These are phyloP conservation scores for Podospora comata DNA, from an alignment of 495 filamentous ascomycete genomes.

Conservation along the genomic window DNA sequence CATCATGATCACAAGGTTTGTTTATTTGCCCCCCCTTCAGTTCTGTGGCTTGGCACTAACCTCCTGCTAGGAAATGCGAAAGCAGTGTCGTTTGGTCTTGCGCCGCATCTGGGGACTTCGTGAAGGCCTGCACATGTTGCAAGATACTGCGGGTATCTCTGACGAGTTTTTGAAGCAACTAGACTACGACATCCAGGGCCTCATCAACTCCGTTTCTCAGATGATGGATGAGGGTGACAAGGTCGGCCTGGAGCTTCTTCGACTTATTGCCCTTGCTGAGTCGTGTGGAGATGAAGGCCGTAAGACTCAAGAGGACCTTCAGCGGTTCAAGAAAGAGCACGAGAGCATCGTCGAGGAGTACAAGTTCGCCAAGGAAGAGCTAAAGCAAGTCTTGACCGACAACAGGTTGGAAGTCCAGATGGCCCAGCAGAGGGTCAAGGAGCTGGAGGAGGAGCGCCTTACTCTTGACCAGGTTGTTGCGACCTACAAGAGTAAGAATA, in stretches of 20 bases:
- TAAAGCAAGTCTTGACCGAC: background rate
- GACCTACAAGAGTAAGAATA: background rate
- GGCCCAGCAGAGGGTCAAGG: background rate
- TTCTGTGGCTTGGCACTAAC: background rate
- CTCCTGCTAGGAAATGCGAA: background rate
- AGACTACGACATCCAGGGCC: slow-evolving; percentile 15
- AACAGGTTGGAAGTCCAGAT: slow-evolving; percentile 10
- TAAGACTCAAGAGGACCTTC: slow-evolving; percentile 7
- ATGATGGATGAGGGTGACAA: slow-evolving; percentile 9
- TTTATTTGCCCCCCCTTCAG: background rate
- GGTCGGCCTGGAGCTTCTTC: slow-evolving; percentile 5
- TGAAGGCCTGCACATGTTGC: slow-evolving; percentile 15
- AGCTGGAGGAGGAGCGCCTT: background rate
- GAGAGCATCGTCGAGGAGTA: slow-evolving; percentile 6
- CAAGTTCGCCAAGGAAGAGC: background rate
- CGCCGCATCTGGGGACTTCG: slow-evolving; percentile 20
- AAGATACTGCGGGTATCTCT: background rate
- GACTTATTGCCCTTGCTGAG: background rate
- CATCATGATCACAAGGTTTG: background rate
- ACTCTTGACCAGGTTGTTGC: background rate
- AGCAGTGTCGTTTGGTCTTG: background rate
- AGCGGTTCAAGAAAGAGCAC: background rate
- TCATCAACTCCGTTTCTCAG: slow-evolving; percentile 8
- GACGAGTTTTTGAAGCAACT: slow-evolving; percentile 11
- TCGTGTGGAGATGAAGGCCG: background rate